phyloP scores from a whole-genome alignment of 2,329 filamentous ascomycete genomes.

The Paecilomyces variotii region DNA sequence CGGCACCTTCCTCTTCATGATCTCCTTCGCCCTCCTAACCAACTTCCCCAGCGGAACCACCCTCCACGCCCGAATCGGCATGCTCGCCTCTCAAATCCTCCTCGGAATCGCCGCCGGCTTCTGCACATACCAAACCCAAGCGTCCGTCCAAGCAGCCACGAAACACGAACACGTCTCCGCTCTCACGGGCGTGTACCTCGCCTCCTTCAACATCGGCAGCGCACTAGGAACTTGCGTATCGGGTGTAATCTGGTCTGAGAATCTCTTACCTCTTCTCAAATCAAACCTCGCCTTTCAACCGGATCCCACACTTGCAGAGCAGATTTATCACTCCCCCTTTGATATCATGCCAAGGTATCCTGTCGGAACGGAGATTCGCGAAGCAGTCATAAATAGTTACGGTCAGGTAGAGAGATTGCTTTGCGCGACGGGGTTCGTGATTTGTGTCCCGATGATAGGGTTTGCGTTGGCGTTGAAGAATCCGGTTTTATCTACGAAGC shows the following conservation, averaged over 20 bases:
- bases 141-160: constrained; percentile 44
- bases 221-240: constrained; percentile 54
- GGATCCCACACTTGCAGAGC: constrained; percentile 32
- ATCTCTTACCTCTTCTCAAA: constrained; percentile 42
- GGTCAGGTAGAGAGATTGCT: constrained; percentile 40
- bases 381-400: constrained; percentile 38
- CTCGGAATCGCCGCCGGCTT: constrained; percentile 56
- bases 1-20: constrained; percentile 54
- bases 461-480: constrained; percentile 41
- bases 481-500: constrained; percentile 38
- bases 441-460: constrained; percentile 38
- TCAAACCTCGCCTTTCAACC: constrained; percentile 17
- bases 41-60: constrained; percentile 50
- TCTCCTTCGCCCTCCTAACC: constrained; percentile 59
- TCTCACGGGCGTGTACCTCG: constrained; percentile 56
- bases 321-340: constrained; percentile 38
- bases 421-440: constrained; percentile 44
- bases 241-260: constrained; percentile 55
- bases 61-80: constrained; percentile 41
- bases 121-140: constrained; percentile 48
- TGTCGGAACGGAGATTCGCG: constrained; percentile 37
- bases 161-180: constrained; percentile 48
- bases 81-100: constrained; percentile 56
- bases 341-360: constrained; percentile 29
- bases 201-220: constrained; percentile 56